These are phyloP conservation scores for Recurvomyces mirabilis DNA, from an alignment of 495 filamentous ascomycete genomes.

Conservation along the genomic window DNA sequence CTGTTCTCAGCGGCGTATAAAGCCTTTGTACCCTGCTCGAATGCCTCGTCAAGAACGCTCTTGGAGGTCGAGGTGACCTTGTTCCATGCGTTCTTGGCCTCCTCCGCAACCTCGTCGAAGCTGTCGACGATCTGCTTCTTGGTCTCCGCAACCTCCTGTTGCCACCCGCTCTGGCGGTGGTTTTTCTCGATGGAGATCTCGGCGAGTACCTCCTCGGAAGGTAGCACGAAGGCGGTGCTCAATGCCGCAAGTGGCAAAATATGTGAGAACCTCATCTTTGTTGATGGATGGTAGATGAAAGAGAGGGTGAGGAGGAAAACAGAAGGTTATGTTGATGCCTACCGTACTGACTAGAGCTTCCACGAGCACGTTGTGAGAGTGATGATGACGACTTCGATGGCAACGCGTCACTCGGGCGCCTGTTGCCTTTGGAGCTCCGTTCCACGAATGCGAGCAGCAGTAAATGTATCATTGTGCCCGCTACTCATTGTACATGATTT, in stretches of 20 bases:
- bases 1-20: slow-evolving; percentile 29
- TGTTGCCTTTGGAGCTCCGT: too few species aligned
- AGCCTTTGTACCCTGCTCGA: slow-evolving; percentile 30
- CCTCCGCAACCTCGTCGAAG: slow-evolving; percentile 5
- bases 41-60: slow-evolving; percentile 39
- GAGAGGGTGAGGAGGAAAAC: slow-evolving; percentile 1
- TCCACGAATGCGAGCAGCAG: too few species aligned
- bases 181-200: slow-evolving; percentile 34
- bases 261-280: slow-evolving; percentile 38
- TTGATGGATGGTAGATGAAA: not conserved
- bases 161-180: slow-evolving; percentile 22
- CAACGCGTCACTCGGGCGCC: too few species aligned
- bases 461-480: too few species aligned
- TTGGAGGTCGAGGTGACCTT: slow-evolving; percentile 29
- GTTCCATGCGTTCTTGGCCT: slow-evolving; percentile 23
- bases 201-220: slow-evolving; percentile 39
- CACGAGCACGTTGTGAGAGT: too few species aligned
- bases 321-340: too few species aligned
- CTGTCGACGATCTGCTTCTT: slow-evolving; percentile 28
- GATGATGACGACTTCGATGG: too few species aligned
- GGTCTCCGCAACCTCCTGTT: slow-evolving; percentile 30
- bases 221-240: slow-evolving; percentile 48
- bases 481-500: too few species aligned
- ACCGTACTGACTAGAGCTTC: too few species aligned
- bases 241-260: slow-evolving; percentile 44